A percentile compares a stretch with the other conserved stretches of the same genome.
These are phyloP conservation scores for Microascus cirrosus DNA, from an alignment of 2,329 filamentous ascomycete species.

Conservation along the genomic window DNA sequence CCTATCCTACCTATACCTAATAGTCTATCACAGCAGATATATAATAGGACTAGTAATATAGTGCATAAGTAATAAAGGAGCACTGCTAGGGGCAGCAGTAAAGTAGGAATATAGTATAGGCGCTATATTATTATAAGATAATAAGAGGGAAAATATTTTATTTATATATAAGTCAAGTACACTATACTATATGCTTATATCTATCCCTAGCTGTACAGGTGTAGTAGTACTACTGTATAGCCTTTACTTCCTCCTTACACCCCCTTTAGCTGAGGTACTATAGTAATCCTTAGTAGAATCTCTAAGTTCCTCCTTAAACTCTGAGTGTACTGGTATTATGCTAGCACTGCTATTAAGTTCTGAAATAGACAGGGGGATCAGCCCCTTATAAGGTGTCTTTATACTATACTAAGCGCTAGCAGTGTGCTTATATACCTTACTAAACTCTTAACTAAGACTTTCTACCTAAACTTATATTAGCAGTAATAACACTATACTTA, in stretches of 20 bases:
- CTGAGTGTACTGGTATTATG: not conserved
- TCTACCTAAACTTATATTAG: not conserved
- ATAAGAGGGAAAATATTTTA: not conserved
- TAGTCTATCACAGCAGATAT: too few relatives aligned
- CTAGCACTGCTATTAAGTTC: not conserved
- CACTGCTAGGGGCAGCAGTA: too few relatives aligned
- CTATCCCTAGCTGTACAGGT: not conserved
- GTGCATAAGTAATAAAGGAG: not conserved
- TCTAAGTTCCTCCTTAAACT: not conserved
- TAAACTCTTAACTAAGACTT: not conserved
- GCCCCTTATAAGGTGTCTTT: not conserved
- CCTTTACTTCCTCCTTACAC: not conserved
- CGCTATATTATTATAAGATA: not conserved
- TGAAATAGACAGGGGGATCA: not conserved
- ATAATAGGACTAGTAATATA: slow-evolving; percentile 1
- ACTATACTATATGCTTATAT: not conserved
- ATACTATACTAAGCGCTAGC: not conserved
- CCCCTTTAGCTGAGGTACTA: not conserved
- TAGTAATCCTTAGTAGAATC: too few relatives aligned
- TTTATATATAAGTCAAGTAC: not conserved
- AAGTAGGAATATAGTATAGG: not conserved
- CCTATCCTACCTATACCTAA: too few relatives aligned
- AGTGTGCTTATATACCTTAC: not conserved
- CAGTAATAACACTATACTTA: not conserved
- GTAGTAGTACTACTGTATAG: not conserved